Evolutionary conservation across 129 eudicot genomes (phyloP), one percentile per base, ranked within the genome.

Genomic region (Ambrosia trifida): DNA sequence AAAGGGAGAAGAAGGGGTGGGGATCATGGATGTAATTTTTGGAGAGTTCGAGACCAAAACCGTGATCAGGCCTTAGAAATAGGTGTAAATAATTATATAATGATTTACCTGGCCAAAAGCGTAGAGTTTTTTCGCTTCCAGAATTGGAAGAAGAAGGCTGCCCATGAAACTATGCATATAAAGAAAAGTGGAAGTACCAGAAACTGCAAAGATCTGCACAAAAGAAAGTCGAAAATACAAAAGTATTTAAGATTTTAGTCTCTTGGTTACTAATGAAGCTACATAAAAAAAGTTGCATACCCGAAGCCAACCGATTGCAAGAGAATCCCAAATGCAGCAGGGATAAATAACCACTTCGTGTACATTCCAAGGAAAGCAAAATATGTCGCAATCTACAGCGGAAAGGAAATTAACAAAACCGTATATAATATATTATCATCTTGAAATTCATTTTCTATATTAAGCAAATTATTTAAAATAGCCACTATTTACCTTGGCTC

Each of bases 331-430:
- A 93, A 67, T 4, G 81, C 78, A 40, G 95, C 98, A 8, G 98
- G 98, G 68, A 89, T 87, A 38, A 87, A 62, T 76, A 89, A 56
- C 96, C 96, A 93, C 61, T 79, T 85, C 38, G 96, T 81, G 73
- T 83, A 93, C 98, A 89, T 93, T 38, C 98, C 98, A 73, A 92
- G 95, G 70, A 92, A 89, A 20, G 95, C 84, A 69, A 89, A 89
- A 80, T 93, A 93, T n/a, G 86, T 85, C 11, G 96, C 96, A 61
- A 93, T 83, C 98, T 93, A 36, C 11, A 5, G 67, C 2, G 18
- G 36, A 44, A 52, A 50, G 4, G 18, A 24, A 6, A 1, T 7
- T 59, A 30, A 76, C 2, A 20, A 49, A 18, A 24, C 32, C 46
- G 33, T 28, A 24, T 9, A 24, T 24, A 24, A 24, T n/a, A 24